Percentiles rank a stretch among this genome's conserved stretches.
Evolutionary conservation across 2,329 filamentous ascomycete species (phyloP).

Genomic region (Cladosporium oxysporum): DNA sequence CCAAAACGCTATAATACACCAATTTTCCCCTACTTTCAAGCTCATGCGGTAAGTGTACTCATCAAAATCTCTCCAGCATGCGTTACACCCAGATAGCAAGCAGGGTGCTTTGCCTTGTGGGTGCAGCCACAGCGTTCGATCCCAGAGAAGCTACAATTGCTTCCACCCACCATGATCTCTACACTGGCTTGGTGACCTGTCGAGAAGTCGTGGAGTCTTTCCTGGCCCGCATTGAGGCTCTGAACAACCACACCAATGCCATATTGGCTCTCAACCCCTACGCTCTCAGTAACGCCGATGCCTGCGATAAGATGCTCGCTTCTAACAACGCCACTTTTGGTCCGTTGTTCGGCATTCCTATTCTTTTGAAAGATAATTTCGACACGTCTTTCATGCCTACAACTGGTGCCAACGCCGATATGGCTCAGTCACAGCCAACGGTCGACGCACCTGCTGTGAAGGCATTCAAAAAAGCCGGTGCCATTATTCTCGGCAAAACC

Average conservation of each 20-base stretch:
- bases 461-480: conserved; percentile 36
- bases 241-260: conserved; percentile 60
- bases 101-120: neutral
- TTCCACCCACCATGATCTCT: conserved; percentile 58
- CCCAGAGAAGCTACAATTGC: conserved; percentile 60
- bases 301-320: conserved; percentile 50
- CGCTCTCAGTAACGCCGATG: conserved; percentile 52
- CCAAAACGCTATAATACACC: neutral
- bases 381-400: conserved; percentile 59
- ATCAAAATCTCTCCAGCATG: neutral
- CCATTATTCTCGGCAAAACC: conserved; percentile 37
- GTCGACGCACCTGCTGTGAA: conserved; percentile 36
- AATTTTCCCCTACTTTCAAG: neutral
- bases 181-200: conserved; percentile 55
- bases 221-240: conserved; percentile 57
- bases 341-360: conserved; percentile 61
- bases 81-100: neutral
- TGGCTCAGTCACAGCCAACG: conserved; percentile 51
- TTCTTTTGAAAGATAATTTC: conserved; percentile 67
- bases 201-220: conserved; percentile 57
- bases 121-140: conserved; percentile 43
- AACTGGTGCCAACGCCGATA: conserved; percentile 55
- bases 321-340: conserved; percentile 51
- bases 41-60: neutral
- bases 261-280: conserved; percentile 56